Conservation (phyloP, 2,329 filamentous ascomycete genomes). For the Epichloe hybrida region DNA sequence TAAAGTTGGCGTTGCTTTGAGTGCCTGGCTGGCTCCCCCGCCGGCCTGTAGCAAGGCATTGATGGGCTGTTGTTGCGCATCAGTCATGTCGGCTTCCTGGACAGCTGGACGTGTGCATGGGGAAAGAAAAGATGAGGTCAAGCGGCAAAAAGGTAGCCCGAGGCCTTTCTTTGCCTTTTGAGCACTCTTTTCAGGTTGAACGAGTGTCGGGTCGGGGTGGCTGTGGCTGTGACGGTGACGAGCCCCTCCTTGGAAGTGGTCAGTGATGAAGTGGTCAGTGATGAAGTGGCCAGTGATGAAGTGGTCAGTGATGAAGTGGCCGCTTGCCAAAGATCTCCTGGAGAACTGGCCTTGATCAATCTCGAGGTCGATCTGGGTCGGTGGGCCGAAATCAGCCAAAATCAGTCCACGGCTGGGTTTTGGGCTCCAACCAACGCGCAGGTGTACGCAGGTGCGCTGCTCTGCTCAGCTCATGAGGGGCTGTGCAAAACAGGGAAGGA, state of each 20-base stretch:
- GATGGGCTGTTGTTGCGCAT: constrained; percentile 2
- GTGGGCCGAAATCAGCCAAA: too few species aligned
- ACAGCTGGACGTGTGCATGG: background rate
- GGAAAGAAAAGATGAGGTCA: background rate
- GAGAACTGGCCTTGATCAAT: too few species aligned
- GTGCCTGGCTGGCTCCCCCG: constrained; percentile 31
- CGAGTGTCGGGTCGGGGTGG: background rate
- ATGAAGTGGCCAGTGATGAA: background rate
- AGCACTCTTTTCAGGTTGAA: background rate
- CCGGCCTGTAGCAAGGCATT: constrained; percentile 29
- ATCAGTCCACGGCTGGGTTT: too few species aligned
- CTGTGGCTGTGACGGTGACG: background rate
- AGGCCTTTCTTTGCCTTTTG: background rate
- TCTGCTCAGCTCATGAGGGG: background rate
- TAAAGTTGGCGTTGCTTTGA: constrained; percentile 27
- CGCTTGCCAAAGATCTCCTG: background rate
- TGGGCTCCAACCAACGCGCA: too few species aligned
- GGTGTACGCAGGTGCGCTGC: too few species aligned
- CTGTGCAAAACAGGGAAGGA: background rate
- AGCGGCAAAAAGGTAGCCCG: background rate
- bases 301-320: background rate
- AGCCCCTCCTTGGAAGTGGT: background rate
- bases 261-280: too few species aligned
- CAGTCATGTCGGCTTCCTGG: background rate
- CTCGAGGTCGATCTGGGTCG: too few species aligned